These are phyloP conservation scores for Trichosanthes cucumerina DNA, from an alignment of 306 rosid species.

Conservation along the genomic window DNA sequence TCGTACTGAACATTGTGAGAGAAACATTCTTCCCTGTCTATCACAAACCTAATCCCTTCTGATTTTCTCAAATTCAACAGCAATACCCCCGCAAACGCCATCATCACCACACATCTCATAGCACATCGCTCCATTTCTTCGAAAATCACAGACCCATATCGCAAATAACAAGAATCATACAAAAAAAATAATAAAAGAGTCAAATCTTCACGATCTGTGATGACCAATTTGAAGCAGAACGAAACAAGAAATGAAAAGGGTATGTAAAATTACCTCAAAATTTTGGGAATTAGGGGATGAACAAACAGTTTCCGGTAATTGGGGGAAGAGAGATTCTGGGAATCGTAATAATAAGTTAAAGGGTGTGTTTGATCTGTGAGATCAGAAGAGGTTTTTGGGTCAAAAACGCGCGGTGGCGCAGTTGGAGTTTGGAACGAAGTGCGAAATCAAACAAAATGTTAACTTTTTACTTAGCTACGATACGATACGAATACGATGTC, in stretches of 20 bases:
- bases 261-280: neutral
- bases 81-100: constrained; percentile 21
- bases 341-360: neutral
- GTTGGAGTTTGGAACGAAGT: neutral
- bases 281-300: neutral
- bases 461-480: neutral
- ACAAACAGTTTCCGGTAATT: neutral
- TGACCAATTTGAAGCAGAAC: neutral
- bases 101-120: constrained; percentile 22
- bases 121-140: constrained; percentile 18
- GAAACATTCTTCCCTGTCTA: constrained; percentile 78
- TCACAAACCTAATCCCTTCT: constrained; percentile 64
- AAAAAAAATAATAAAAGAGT: neutral
- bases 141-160: constrained; percentile 25
- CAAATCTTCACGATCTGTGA: neutral
- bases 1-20: constrained; percentile 67
- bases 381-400: neutral
- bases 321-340: neutral
- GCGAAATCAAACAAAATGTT: neutral
- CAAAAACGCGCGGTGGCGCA: neutral
- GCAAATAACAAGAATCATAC: neutral
- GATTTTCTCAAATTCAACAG: constrained; percentile 27
- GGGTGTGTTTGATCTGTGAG: neutral
- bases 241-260: neutral
- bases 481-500: neutral